Base-by-base conservation (phyloP, 2,329 filamentous ascomycete species). In the Scytalidium lignicola region DNA sequence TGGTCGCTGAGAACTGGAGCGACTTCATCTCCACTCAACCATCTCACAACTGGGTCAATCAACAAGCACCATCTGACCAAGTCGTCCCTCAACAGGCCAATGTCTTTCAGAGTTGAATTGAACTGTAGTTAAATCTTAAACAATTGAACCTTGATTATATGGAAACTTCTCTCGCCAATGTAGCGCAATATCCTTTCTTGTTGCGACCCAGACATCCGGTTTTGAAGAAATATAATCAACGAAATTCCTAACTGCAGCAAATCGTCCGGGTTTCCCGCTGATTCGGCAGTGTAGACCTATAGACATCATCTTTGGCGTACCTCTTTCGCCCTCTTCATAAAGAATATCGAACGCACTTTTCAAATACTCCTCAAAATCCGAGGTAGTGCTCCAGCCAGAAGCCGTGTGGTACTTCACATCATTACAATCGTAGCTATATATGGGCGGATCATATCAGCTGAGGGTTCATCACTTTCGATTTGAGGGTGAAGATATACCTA, bases 241-340 rank as follows among this genome's bases (percentile, higher is more conserved):
- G 57, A 78, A 78, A 40, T 75, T 68, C 54, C 69, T 64, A 39
- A 80, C 56, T 1, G 75, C 75, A 22, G 67, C 69, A 50, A 73
- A 73, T 2, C 76, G 64, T 2, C 74, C 76, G 0, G 75, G 75
- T 26, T 73, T 67, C 0, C 76, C 75, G 22, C 73, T 70, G 49
- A 76, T 74, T 7, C 75, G 67, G 50, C 73, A 76, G 55, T 78
- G 75, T 29, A 79, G 56, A 1, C 72, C 74, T n/a, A 79, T 68
- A 0, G 75, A 78, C 75, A 79, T 78, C 75, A 79, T 78, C 64
- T 75, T 76, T 1, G 73, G 72, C 59, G 58, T 60, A 1, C 74
- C 74, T 46, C 46, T 26, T 19, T 43, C 21, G 19, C 50, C 50
- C 19, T 51, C 50, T 29, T 72, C 73, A 51, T 78, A 77, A 26